A percentile compares a stretch with the other conserved stretches of the same genome.
Conservation (phyloP, 495 filamentous ascomycete species). For the Parachaetomium inaequale region DNA sequence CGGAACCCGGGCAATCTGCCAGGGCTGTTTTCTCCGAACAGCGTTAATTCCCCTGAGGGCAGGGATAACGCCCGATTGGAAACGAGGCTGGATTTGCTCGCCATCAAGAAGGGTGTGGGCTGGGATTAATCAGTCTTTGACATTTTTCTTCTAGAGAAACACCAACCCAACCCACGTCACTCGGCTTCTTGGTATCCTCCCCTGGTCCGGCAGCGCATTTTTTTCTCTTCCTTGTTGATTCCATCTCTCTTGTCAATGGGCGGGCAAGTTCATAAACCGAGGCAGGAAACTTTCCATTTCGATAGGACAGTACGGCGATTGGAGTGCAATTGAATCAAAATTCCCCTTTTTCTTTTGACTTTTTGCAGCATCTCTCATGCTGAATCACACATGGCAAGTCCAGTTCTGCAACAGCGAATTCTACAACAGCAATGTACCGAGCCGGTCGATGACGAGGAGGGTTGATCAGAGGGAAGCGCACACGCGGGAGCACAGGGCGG, state of each 20-base stretch:
- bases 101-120: neutral
- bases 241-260: conserved; percentile 21
- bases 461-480: neutral
- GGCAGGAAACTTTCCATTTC: conserved; percentile 34
- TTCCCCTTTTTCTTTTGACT: neutral
- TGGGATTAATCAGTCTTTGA: neutral
- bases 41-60: neutral
- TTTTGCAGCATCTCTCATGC: neutral
- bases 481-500: neutral
- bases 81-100: neutral
- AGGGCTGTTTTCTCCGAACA: neutral
- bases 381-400: no score
- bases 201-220: conserved; percentile 28
- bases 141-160: neutral
- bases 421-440: neutral
- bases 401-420: neutral
- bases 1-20: neutral
- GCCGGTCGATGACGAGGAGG: neutral
- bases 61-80: neutral
- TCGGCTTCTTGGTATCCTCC: conserved; percentile 13
- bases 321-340: conserved; percentile 45
- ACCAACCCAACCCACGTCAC: neutral
- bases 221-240: conserved; percentile 40
- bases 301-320: conserved; percentile 42
- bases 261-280: conserved; percentile 38